These are phyloP conservation scores for Leishmania major DNA, from an alignment of 208 protist species.

Conservation along the genomic window DNA sequence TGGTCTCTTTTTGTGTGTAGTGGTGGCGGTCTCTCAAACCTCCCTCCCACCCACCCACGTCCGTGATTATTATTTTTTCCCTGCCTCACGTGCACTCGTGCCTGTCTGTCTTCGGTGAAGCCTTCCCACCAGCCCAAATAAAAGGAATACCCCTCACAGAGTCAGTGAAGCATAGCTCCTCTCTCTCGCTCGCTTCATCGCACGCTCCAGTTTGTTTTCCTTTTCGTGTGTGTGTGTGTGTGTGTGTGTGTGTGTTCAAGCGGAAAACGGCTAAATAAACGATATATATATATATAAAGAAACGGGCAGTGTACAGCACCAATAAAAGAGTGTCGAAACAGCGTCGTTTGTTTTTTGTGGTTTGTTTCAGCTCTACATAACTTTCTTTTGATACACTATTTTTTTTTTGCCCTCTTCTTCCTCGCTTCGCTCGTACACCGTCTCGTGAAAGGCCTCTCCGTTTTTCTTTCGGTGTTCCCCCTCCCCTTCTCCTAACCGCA, in stretches of 20 bases:
- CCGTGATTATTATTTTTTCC: not conserved
- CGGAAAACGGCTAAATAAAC: too few species aligned
- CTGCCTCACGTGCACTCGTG: not conserved
- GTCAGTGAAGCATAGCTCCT: not conserved
- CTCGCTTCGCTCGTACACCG: not conserved
- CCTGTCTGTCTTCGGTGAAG: not conserved
- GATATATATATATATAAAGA: not conserved
- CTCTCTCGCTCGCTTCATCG: not conserved
- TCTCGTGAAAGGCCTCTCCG: not conserved
- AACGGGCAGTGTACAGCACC: not conserved
- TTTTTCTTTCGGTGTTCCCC: not conserved
- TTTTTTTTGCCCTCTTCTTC: not conserved
- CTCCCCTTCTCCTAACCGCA: not conserved
- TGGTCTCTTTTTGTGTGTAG: not conserved
- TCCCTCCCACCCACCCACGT: not conserved
- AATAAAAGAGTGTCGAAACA: not conserved
- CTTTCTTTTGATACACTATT: not conserved
- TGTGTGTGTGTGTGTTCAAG: not conserved
- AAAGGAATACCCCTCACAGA: not conserved
- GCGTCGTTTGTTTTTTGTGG: not conserved
- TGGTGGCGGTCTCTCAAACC: too few species aligned
- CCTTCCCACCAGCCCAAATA: not conserved
- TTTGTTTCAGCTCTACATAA: not conserved
- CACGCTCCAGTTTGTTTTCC: not conserved
- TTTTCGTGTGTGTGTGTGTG: not conserved